Evolutionary conservation across 495 filamentous ascomycete species (phyloP).

Genomic region (Daldinia loculata): DNA sequence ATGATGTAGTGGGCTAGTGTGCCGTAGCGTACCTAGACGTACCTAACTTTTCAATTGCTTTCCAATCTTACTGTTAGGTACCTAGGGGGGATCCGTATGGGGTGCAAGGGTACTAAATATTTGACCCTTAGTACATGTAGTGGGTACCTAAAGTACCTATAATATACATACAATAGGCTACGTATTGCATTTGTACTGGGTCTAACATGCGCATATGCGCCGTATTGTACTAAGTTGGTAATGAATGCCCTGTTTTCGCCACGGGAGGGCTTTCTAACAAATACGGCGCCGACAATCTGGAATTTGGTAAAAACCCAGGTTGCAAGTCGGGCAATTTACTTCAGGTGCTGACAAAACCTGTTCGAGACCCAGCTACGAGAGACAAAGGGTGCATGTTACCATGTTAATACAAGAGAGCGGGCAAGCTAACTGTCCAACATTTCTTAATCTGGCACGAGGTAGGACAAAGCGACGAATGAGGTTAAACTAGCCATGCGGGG

Average conservation of each 20-base stretch:
- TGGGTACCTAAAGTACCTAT: background rate
- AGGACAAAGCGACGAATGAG: slow-evolving; percentile 43
- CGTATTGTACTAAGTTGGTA: background rate
- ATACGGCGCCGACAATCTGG: slow-evolving; percentile 24
- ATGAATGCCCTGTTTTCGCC: slow-evolving; percentile 11
- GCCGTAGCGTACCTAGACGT: slow-evolving; percentile 18
- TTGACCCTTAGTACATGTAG: background rate
- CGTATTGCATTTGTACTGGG: background rate
- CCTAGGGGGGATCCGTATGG: slow-evolving; percentile 17
- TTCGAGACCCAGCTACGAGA: slow-evolving; percentile 18
- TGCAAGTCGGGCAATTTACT: slow-evolving; percentile 27
- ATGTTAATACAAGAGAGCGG: background rate
- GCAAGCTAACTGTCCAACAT: slow-evolving; percentile 27
- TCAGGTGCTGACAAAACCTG: slow-evolving; percentile 36
- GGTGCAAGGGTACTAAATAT: background rate
- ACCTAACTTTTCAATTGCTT: slow-evolving; percentile 9
- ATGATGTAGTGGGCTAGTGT: slow-evolving; percentile 41
- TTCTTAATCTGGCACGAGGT: slow-evolving; percentile 44
- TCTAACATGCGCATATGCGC: background rate
- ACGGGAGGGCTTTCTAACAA: background rate
- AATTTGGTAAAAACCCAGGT: slow-evolving; percentile 24
- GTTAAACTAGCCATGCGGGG: slow-evolving; percentile 17
- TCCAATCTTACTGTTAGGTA: slow-evolving; percentile 22
- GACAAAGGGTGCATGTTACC: slow-evolving; percentile 6
- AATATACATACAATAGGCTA: background rate